Conservation (phyloP, 495 filamentous ascomycete genomes). For the Podospora conica region DNA sequence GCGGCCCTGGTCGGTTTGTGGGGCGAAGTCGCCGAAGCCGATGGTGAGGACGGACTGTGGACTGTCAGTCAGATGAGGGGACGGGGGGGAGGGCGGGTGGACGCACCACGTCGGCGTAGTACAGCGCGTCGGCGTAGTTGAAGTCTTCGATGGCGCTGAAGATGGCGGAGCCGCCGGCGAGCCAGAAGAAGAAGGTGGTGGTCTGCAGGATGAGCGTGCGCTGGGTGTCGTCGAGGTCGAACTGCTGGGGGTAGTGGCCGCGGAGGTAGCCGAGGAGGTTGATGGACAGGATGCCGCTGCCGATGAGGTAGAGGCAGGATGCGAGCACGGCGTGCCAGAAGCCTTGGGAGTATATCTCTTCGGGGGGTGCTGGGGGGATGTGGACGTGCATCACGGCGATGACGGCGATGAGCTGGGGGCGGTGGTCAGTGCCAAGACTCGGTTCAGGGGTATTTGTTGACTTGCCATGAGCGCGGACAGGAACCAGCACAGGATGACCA, state of each 20-base stretch:
- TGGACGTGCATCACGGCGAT: slow-evolving; percentile 56
- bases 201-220: slow-evolving; percentile 75
- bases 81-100: neutral
- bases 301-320: slow-evolving; percentile 57
- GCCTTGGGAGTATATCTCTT: slow-evolving; percentile 63
- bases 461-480: slow-evolving; percentile 59
- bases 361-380: slow-evolving; percentile 49
- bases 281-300: slow-evolving; percentile 58
- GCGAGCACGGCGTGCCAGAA: slow-evolving; percentile 75
- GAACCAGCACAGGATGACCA: slow-evolving; percentile 64
- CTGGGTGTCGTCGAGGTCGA: slow-evolving; percentile 66
- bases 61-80: neutral
- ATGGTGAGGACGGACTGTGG: slow-evolving; percentile 55
- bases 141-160: slow-evolving; percentile 61
- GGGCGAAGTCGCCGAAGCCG: slow-evolving; percentile 58
- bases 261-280: slow-evolving; percentile 76
- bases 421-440: neutral
- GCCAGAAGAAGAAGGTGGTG: slow-evolving; percentile 64
- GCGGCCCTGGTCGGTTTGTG: slow-evolving; percentile 43
- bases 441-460: slow-evolving; percentile 8
- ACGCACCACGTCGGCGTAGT: slow-evolving; percentile 57
- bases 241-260: slow-evolving; percentile 71
- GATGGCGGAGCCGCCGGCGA: slow-evolving; percentile 60
- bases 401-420: slow-evolving; percentile 51
- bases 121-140: slow-evolving; percentile 61